Conservation (phyloP, 345 rosid species). For the Salix brachista region DNA sequence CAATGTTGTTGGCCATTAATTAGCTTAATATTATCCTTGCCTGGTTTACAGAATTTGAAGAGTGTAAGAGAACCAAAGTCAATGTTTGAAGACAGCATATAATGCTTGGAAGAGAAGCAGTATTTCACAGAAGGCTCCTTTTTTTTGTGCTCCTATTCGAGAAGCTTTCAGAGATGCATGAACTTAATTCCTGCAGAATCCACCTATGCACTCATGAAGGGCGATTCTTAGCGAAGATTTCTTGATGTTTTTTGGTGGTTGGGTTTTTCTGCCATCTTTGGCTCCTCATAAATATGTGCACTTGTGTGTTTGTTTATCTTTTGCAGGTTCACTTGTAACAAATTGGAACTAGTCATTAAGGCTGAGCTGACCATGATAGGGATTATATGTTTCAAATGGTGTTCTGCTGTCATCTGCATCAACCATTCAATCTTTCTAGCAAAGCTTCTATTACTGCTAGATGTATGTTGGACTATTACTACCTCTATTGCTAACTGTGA, state of each 20-base stretch:
- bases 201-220: constrained; percentile 10
- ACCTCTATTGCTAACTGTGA: constrained; percentile 27
- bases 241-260: constrained; percentile 37
- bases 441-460: constrained; percentile 50
- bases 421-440: constrained; percentile 47
- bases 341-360: constrained; percentile 42
- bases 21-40: constrained; percentile 2
- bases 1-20: constrained; percentile 7
- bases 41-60: constrained; percentile 29
- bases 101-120: neutral
- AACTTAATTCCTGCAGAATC: constrained; percentile 9
- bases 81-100: neutral
- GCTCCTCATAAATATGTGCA: constrained; percentile 41
- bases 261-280: constrained; percentile 36
- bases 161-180: constrained; percentile 21
- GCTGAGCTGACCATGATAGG: constrained; percentile 34
- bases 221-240: constrained; percentile 36
- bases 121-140: neutral
- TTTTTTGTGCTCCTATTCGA: neutral
- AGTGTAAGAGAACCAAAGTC: constrained; percentile 9
- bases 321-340: constrained; percentile 58
- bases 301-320: constrained; percentile 42
- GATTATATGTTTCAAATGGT: constrained; percentile 44
- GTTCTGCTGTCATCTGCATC: constrained; percentile 47
- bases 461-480: constrained; percentile 53